These are phyloP conservation scores for Paramecium tetraurelia DNA, from an alignment of 73 alveolate species.

Conservation along the genomic window DNA sequence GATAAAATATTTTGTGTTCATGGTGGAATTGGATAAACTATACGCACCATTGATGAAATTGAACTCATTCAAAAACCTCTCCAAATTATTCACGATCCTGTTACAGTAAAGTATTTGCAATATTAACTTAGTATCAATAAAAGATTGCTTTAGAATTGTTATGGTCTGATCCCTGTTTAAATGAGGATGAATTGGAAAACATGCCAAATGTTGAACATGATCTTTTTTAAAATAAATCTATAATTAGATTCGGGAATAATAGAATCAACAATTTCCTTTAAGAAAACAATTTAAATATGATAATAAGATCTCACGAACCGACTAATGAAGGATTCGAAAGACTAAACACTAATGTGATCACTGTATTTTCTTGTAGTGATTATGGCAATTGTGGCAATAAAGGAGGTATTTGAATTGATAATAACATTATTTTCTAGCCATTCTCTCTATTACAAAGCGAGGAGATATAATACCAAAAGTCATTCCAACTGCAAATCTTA, in stretches of 20 bases:
- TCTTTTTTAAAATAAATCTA: conserved; percentile 72
- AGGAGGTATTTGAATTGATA: not conserved
- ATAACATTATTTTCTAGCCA: not conserved
- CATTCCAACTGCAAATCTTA: not conserved
- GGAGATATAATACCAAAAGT: conserved; percentile 17
- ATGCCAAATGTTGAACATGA: conserved; percentile 76
- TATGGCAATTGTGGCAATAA: conserved; percentile 50
- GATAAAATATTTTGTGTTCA: conserved; percentile 74
- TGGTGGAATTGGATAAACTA: conserved; percentile 89
- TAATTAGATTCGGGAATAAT: conserved; percentile 78
- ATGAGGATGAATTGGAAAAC: conserved; percentile 76
- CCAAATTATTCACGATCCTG: conserved; percentile 76
- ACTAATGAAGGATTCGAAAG: conserved; percentile 80
- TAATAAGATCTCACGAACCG: conserved; percentile 84
- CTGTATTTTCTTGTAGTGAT: conserved; percentile 81
- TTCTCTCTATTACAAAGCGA: conserved; percentile 3
- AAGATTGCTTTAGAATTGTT: conserved; percentile 79
- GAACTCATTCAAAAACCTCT: conserved; percentile 76
- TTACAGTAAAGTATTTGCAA: conserved; percentile 52
- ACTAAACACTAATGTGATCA: conserved; percentile 72
- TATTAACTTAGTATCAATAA: conserved; percentile 30
- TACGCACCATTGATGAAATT: conserved; percentile 77
- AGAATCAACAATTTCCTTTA: conserved; percentile 81
- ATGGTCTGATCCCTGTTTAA: conserved; percentile 83
- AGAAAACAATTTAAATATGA: conserved; percentile 77